A percentile compares a stretch with the other conserved stretches of the same genome.
Evolutionary conservation across 2,329 filamentous ascomycete species (phyloP).

Genomic region (Herpotrichia juniperi): DNA sequence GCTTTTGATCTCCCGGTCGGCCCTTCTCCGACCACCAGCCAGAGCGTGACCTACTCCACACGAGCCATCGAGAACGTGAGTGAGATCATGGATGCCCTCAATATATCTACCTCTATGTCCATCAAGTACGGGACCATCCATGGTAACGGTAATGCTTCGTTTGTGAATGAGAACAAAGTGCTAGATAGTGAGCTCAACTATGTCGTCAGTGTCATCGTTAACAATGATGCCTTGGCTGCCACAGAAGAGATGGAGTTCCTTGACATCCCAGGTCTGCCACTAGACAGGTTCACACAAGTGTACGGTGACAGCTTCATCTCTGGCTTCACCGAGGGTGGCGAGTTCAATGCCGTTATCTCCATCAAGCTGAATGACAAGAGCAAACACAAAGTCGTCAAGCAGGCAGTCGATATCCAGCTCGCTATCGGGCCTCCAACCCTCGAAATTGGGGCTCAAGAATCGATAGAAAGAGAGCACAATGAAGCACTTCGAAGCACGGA

Average conservation of each 20-base stretch:
- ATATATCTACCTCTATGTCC: slow-evolving; percentile 45
- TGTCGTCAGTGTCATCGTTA: slow-evolving; percentile 35
- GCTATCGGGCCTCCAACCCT: slow-evolving; percentile 31
- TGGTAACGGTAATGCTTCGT: slow-evolving; percentile 36
- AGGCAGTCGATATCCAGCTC: slow-evolving; percentile 38
- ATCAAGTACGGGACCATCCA: slow-evolving; percentile 48
- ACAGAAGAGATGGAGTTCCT: slow-evolving; percentile 30
- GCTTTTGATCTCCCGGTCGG: slow-evolving; percentile 22
- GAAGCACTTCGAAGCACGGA: slow-evolving; percentile 36
- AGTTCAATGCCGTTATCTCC: slow-evolving; percentile 42
- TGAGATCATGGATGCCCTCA: slow-evolving; percentile 48
- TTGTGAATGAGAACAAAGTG: slow-evolving; percentile 38
- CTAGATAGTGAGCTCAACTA: slow-evolving; percentile 39
- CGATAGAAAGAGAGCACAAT: slow-evolving; percentile 24
- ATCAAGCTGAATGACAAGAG: slow-evolving; percentile 40
- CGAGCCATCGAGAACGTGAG: slow-evolving; percentile 41
- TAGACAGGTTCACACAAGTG: slow-evolving; percentile 39
- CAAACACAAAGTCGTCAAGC: slow-evolving; percentile 37
- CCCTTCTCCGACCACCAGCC: slow-evolving; percentile 28
- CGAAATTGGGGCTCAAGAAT: slow-evolving; percentile 29
- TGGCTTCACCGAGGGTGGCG: slow-evolving; percentile 40
- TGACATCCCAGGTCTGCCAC: slow-evolving; percentile 30
- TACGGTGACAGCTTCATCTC: slow-evolving; percentile 43
- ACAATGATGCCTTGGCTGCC: slow-evolving; percentile 26
- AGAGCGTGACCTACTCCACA: slow-evolving; percentile 38